phyloP scores from a whole-genome alignment of 192 early-diverging fungal genomes.

The Pilaira anomala region DNA sequence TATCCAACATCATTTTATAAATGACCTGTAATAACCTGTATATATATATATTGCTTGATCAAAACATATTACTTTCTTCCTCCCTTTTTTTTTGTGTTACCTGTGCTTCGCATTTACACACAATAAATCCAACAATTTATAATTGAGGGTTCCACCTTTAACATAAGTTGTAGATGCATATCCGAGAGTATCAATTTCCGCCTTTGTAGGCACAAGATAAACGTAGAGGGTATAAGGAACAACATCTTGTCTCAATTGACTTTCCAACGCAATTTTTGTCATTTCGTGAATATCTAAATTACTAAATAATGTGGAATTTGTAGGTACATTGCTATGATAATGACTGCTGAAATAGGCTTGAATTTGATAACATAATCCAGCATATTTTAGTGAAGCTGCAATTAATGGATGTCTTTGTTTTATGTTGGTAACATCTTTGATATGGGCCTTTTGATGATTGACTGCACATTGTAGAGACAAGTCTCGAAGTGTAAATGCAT shows the following conservation, averaged over 20 bases:
- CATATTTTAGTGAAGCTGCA: slow-evolving; percentile 59
- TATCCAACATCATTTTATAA: slow-evolving; percentile 72
- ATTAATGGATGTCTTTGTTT: slow-evolving; percentile 70
- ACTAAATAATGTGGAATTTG: slow-evolving; percentile 36
- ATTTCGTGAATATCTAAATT: slow-evolving; percentile 51
- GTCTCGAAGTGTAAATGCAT: slow-evolving; percentile 73
- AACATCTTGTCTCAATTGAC: slow-evolving; percentile 43
- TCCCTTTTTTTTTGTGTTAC: slow-evolving; percentile 22
- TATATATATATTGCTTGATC: no score
- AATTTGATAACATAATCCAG: slow-evolving; percentile 50
- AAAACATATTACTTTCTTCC: not conserved
- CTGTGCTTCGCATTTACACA: slow-evolving; percentile 67
- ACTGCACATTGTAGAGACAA: slow-evolving; percentile 72
- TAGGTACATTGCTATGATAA: slow-evolving; percentile 46
- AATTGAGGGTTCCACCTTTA: slow-evolving; percentile 61
- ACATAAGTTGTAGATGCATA: slow-evolving; percentile 48
- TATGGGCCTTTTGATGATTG: slow-evolving; percentile 57
- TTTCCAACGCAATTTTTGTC: slow-evolving; percentile 51
- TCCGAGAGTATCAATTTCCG: slow-evolving; percentile 42
- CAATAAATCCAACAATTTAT: slow-evolving; percentile 67
- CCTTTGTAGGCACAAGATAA: slow-evolving; percentile 49
- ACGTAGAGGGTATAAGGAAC: slow-evolving; percentile 54
- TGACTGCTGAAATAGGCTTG: slow-evolving; percentile 45
- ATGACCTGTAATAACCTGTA: slow-evolving; percentile 58
- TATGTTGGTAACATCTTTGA: slow-evolving; percentile 63